These are phyloP conservation scores for Botrytis fragariae DNA, from an alignment of 2,329 filamentous ascomycete species.

Conservation along the genomic window DNA sequence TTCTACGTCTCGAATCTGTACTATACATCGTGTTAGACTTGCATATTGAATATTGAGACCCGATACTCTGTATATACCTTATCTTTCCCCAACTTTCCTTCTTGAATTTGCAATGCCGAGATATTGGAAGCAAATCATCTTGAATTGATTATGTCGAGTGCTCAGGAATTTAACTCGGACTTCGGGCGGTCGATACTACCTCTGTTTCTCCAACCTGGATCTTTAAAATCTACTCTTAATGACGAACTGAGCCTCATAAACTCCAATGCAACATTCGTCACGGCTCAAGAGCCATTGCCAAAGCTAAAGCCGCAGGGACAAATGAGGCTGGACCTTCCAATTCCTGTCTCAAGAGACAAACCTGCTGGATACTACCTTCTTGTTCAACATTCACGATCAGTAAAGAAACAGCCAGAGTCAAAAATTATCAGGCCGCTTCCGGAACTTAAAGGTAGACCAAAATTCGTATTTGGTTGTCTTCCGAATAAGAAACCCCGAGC, in stretches of 20 bases:
- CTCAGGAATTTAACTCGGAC: background rate
- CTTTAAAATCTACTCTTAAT: background rate
- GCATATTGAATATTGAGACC: background rate
- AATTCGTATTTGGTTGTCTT: constrained; percentile 9
- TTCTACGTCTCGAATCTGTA: background rate
- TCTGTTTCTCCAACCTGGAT: background rate
- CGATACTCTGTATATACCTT: too few species aligned
- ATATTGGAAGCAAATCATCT: background rate
- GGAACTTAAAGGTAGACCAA: background rate
- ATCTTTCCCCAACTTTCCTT: background rate
- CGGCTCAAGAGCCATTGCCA: background rate
- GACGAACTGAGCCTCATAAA: background rate
- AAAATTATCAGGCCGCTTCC: background rate
- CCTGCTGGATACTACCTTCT: background rate
- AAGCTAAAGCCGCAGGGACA: background rate
- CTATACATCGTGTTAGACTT: background rate
- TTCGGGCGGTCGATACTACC: background rate
- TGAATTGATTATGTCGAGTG: background rate
- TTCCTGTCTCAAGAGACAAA: background rate
- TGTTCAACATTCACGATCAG: background rate
- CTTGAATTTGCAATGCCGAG: background rate
- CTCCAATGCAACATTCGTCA: background rate
- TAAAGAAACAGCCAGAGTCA: too few species aligned
- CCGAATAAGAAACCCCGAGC: background rate
- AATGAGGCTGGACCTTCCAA: background rate